A percentile compares a stretch with the other conserved stretches of the same genome.
These are phyloP conservation scores for Solanum piurae DNA, from an alignment of 257 asterid genomes.

Conservation along the genomic window DNA sequence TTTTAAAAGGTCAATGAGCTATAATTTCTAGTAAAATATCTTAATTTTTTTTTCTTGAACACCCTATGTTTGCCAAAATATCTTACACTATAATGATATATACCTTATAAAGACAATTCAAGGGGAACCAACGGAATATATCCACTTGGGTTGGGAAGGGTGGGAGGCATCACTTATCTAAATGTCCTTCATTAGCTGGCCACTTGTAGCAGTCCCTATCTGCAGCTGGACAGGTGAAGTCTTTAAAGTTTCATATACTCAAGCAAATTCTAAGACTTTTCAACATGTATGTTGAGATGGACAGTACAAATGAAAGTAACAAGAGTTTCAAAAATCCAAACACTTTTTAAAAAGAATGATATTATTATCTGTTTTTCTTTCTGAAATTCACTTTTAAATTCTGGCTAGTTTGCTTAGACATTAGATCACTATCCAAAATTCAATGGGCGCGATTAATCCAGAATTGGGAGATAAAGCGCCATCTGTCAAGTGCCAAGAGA, in stretches of 20 bases:
- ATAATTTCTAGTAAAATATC: too few relatives aligned
- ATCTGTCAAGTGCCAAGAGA: neutral
- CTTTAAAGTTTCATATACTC: neutral
- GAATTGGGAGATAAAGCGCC: neutral
- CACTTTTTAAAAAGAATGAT: too few relatives aligned
- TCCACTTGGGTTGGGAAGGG: neutral
- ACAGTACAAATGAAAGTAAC: neutral
- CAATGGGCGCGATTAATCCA: too few relatives aligned
- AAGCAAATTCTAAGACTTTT: neutral
- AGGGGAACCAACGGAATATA: neutral
- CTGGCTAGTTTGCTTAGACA: too few relatives aligned
- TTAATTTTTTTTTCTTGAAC: too few relatives aligned
- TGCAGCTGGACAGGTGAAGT: neutral
- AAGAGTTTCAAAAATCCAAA: too few relatives aligned
- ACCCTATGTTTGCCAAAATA: neutral
- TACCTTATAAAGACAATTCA: neutral
- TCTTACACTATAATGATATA: neutral
- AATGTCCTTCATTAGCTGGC: neutral
- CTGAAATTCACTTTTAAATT: too few relatives aligned
- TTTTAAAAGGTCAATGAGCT: too few relatives aligned
- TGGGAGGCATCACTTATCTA: neutral
- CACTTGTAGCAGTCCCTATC: neutral
- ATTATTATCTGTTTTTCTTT: too few relatives aligned
- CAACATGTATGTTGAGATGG: neutral
- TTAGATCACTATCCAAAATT: too few relatives aligned